These are phyloP conservation scores for Fusarium sp. DNA, from an alignment of 2,329 filamentous ascomycete genomes.

Conservation along the genomic window DNA sequence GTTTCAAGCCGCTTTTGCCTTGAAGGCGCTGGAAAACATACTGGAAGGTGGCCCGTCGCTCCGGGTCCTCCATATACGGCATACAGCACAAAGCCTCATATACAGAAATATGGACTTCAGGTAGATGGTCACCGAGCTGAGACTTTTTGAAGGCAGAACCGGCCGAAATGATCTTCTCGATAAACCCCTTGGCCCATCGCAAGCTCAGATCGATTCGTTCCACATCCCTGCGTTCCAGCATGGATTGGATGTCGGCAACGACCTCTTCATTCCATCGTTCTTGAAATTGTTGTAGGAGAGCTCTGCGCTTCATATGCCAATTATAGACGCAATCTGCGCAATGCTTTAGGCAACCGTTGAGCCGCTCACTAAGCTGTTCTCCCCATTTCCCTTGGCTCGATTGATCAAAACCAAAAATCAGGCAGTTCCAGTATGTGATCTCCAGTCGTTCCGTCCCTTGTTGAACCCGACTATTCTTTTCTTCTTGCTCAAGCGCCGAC, in stretches of 20 bases:
- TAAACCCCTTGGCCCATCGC: constrained; percentile 63
- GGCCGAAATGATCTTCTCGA: constrained; percentile 62
- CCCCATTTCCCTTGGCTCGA: constrained; percentile 70
- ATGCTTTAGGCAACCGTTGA: constrained; percentile 68
- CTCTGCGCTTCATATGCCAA: constrained; percentile 77
- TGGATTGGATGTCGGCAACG: constrained; percentile 62
- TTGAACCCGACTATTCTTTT: constrained; percentile 65
- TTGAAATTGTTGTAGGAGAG: constrained; percentile 70
- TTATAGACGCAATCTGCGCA: constrained; percentile 79
- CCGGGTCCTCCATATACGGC: constrained; percentile 72
- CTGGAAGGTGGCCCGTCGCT: constrained; percentile 73
- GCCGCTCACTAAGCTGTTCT: constrained; percentile 66
- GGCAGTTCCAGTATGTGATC: constrained; percentile 73
- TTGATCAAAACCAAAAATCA: constrained; percentile 74
- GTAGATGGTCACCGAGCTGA: constrained; percentile 59
- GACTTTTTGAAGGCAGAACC: constrained; percentile 60
- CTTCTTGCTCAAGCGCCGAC: constrained; percentile 60
- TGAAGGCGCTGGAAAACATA: constrained; percentile 81
- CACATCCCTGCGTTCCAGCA: constrained; percentile 71
- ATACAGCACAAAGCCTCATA: constrained; percentile 91
- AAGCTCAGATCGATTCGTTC: constrained; percentile 70
- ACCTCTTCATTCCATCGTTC: constrained; percentile 66
- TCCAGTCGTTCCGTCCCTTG: constrained; percentile 67
- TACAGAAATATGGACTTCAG: constrained; percentile 78
- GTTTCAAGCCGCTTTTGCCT: constrained; percentile 79